phyloP scores from a whole-genome alignment of 345 rosid genomes.

The Aquilaria sinensis region DNA sequence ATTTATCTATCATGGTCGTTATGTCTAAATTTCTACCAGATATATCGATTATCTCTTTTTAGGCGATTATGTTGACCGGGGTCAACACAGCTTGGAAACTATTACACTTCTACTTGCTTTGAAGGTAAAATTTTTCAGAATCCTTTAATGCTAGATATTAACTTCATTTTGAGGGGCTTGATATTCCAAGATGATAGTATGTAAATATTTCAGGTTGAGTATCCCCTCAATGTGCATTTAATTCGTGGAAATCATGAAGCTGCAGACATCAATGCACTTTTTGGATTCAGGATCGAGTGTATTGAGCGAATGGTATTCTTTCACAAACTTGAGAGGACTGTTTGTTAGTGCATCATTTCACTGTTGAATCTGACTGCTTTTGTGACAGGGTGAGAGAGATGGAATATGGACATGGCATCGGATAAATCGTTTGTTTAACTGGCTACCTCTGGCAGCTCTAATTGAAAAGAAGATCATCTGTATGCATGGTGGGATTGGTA shows the following conservation, averaged over 20 bases:
- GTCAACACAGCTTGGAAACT: conserved; percentile 92
- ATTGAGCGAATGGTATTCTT: conserved; percentile 88
- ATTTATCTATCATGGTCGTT: conserved; percentile 13
- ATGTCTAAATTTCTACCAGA: conserved; percentile 33
- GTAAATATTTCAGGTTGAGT: conserved; percentile 59
- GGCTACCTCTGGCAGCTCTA: conserved; percentile 89
- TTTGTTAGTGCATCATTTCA: conserved; percentile 14
- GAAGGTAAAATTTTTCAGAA: conserved; percentile 43
- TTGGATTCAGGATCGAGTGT: conserved; percentile 91
- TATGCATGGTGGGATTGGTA: conserved; percentile 98
- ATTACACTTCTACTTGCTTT: conserved; percentile 82
- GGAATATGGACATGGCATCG: conserved; percentile 98
- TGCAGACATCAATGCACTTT: conserved; percentile 93
- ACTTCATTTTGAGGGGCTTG: conserved; percentile 14
- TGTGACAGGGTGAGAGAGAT: conserved; percentile 75
- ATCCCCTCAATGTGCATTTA: conserved; percentile 74
- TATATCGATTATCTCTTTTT: conserved; percentile 93
- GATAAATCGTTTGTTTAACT: conserved; percentile 82
- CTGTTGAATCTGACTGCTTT: conserved; percentile 1
- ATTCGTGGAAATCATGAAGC: conserved; percentile 98
- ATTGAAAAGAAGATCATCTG: conserved; percentile 89
- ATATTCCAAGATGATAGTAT: conserved; percentile 5
- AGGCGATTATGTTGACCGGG: conserved; percentile 97
- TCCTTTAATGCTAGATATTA: conserved; percentile 12
- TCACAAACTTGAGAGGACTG: background rate